phyloP scores from a whole-genome alignment of 805 yeast genomes.

The Cephaloascus fragrans region DNA sequence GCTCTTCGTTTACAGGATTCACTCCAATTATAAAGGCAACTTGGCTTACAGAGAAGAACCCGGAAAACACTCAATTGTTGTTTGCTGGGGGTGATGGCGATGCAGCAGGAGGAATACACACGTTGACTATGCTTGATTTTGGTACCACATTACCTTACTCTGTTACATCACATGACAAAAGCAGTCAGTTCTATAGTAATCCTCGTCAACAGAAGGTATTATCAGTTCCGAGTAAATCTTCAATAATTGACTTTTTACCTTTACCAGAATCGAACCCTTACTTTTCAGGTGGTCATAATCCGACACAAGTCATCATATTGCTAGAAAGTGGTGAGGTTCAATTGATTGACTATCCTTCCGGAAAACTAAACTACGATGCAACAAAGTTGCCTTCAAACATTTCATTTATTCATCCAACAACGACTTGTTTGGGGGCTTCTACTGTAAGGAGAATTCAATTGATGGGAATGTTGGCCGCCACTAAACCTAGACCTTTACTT shows the following conservation, averaged over 20 bases:
- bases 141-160: conserved; percentile 75
- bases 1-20: conserved; percentile 12
- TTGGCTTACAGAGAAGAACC: conserved; percentile 77
- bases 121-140: conserved; percentile 54
- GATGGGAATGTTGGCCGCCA: conserved; percentile 66
- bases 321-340: conserved; percentile 59
- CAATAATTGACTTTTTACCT: conserved; percentile 37
- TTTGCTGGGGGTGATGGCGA: conserved; percentile 53
- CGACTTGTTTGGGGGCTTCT: conserved; percentile 42
- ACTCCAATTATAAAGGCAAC: conserved; percentile 41
- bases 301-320: conserved; percentile 49
- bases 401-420: conserved; percentile 68
- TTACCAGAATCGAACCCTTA: conserved; percentile 61
- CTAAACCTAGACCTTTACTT: conserved; percentile 37
- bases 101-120: conserved; percentile 18
- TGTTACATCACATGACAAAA: conserved; percentile 73
- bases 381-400: conserved; percentile 72
- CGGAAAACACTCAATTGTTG: conserved; percentile 69
- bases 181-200: conserved; percentile 64
- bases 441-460: conserved; percentile 55
- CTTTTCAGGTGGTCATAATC: conserved; percentile 74
- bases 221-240: conserved; percentile 40
- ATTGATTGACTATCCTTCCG: conserved; percentile 48
- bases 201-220: conserved; percentile 46
- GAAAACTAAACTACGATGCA: conserved; percentile 40